Percentiles rank a stretch among this genome's conserved stretches.
phyloP scores from a whole-genome alignment of 73 alveolate species.

The Uronychia binucleata region DNA sequence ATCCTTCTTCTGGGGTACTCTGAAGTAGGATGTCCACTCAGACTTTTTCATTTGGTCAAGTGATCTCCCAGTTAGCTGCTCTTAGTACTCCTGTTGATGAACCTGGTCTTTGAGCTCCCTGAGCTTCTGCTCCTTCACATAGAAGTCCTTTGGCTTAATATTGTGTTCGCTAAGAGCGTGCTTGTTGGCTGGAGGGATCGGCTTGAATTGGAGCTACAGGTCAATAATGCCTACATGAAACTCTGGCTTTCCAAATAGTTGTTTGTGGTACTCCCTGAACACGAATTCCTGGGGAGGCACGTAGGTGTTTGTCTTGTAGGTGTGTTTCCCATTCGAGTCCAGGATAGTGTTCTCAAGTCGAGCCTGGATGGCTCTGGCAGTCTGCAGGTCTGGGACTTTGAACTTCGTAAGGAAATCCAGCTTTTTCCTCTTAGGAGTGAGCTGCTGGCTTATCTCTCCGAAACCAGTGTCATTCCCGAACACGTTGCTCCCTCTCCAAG shows the following conservation, averaged over 20 bases:
- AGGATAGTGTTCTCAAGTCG: constrained; percentile 10
- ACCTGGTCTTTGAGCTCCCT: neutral
- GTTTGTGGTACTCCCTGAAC: constrained; percentile 47
- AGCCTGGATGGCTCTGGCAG: constrained; percentile 21
- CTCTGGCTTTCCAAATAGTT: constrained; percentile 42
- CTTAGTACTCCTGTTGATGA: neutral
- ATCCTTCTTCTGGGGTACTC: neutral
- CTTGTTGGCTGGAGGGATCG: neutral
- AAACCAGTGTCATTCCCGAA: neutral
- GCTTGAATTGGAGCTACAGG: neutral
- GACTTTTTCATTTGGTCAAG: no score
- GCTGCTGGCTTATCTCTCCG: neutral
- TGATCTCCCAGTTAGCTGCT: neutral
- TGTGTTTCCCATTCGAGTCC: neutral
- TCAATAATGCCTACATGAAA: neutral
- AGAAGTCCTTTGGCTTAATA: neutral
- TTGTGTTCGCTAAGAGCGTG: neutral
- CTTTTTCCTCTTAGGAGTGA: neutral
- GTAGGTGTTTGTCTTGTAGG: constrained; percentile 3
- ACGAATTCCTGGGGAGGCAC: constrained; percentile 44
- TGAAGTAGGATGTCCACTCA: no score
- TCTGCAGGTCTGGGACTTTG: constrained; percentile 4
- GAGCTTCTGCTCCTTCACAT: neutral
- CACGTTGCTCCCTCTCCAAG: neutral
- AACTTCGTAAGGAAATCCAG: constrained; percentile 11